Base-by-base conservation (phyloP, 192 early-diverging fungal genomes). In the Coemansia sp. region DNA sequence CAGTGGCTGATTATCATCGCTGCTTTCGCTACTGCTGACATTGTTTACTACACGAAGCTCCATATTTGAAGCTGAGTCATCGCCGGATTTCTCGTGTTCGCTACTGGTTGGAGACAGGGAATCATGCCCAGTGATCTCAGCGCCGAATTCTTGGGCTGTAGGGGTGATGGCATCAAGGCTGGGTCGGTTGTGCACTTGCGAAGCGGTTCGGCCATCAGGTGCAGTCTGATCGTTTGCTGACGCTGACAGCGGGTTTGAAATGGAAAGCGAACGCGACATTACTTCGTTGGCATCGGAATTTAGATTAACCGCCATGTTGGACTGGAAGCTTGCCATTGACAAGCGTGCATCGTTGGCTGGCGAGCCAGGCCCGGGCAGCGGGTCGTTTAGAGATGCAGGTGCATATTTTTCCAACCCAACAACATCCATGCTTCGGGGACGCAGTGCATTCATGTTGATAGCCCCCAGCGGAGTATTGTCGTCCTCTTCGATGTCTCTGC, bases 241-340 rank as follows among this genome's bases (percentile, higher is more conserved):
- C 3, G 50, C 54, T 2, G 73, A 66, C 10, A 65, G 57, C 23
- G 61, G 72, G 40, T 76, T 68, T 1, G 72, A 76, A 19, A 60
- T 40, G 19, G 72, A 76, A 31, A 59, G 65, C 18, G 72, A 65
- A 13, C 65, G 65, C 31, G 57, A 68, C 6, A 59, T 11, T 11
- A 42, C 46, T 2, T 52, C 53, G 21, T 37, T 53, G 7, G 47
- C 37, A 21, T 64, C 57, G 0, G 54, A 47, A 44, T 64, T 59
- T 12, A 75, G 23, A 50, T 75, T 64, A 33, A 61, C 65, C 2
- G 65, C 72, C 57, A 75, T 57, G 35, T 68, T 75, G 21, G 72
- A 65, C 28, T 59, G 61, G 58, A 65, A 75, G 61, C 72, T 75
- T 54, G 56, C 56, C 36, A 75, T 60, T 11, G 72, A 75, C 42